Evolutionary conservation across 2,329 filamentous ascomycete species (phyloP), one percentile per base, ranked within the genome.

Genomic region (Pyrenochaeta sp.): DNA sequence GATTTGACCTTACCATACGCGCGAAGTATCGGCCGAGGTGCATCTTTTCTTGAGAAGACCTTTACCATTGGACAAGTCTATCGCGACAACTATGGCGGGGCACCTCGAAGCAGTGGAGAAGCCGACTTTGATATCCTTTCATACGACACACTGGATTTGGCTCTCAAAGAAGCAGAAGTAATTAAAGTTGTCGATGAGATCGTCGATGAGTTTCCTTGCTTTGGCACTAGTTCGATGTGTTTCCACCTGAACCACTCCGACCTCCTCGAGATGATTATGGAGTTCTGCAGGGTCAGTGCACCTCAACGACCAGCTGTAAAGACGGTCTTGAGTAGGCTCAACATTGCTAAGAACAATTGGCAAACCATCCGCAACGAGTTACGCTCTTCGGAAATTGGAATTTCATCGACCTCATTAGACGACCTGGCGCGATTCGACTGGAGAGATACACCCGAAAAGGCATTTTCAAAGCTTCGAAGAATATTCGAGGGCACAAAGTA

Each of bases 61-160:
- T 96, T 90, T 69, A 85, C 89, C 0, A 96, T 99, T 67, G 92
- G 91, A 6, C 87, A 81, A 22, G 91, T 97, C 1, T 97, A 90
- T 65, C 84, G 94, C 27, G 89, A 95, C 53, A 85, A 82, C 31
- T 79, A 85, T 41, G 91, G 90, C 6, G 89, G 90, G 2, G 89
- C 96, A 57, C 94, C 94, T 6, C 81, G 82, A 43, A 88, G 87
- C 61, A 88, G 90, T 66, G 88, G 89, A 7, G 94, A 97, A 66
- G 92, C 95, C 2, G 92, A 97, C 68, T 99, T 97, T 68, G 94
- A 99, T 71, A 91, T 99, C 47, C 82, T 96, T n/a, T 93, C 91
- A 1, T 82, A 84, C 30, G 86, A 92, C 57, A 87, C 87, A 1
- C 73, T 91, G 4, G 91, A 97, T 61, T 77, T 96, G 31, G 87